Evolutionary conservation across 306 rosid genomes (phyloP), one percentile per base, ranked within the genome.

Genomic region (Dryas octopetala): DNA sequence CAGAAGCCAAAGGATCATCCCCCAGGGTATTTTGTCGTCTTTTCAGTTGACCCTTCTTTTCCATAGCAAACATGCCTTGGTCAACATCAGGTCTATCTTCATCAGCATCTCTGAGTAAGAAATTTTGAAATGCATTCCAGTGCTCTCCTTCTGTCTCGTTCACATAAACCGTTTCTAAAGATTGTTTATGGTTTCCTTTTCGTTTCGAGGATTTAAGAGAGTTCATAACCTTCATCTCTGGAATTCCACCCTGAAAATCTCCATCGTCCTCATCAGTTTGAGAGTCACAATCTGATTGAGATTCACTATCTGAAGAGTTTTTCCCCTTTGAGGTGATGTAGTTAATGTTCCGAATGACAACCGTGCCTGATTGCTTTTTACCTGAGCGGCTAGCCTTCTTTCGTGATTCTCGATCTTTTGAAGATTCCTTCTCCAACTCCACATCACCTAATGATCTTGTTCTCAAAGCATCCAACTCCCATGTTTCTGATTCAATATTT

Each of bases 101-200:
- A 85, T 90, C 91, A 70, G 80, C 96, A 88, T 96, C 97, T 80
- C 90, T 84, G n/a, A 96, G 91, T 80, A 96, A 85, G 83, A 90
- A 89, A 70, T 74, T 92, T 76, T 96, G 93, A 76, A 96, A 96
- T 62, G 98, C 99, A 80, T 89, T 88, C 99, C 99, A 96, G 61
- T 88, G 89, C 32, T 90, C 88, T 50, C 88, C 97, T 43, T 89
- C 91, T 73, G 79, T 86, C 40, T 89, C 93, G 73, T 81, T 86
- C 68, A 65, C 88, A n/a, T 67, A 75, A 70, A 64, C 68, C 9
- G 60, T 58, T 80, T 84, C 89, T 70, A 10, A 47, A 76, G 83
- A 80, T 77, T 86, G 89, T 76, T 73, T 74, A 76, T 38, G 54
- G 45, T 74, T 23, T 50, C 83, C 96, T 74, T 80, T 89, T 62